Percentiles rank a stretch among this genome's conserved stretches.
Conservation (phyloP, 768 basidiomycete species). For the Naganishia onofrii region DNA sequence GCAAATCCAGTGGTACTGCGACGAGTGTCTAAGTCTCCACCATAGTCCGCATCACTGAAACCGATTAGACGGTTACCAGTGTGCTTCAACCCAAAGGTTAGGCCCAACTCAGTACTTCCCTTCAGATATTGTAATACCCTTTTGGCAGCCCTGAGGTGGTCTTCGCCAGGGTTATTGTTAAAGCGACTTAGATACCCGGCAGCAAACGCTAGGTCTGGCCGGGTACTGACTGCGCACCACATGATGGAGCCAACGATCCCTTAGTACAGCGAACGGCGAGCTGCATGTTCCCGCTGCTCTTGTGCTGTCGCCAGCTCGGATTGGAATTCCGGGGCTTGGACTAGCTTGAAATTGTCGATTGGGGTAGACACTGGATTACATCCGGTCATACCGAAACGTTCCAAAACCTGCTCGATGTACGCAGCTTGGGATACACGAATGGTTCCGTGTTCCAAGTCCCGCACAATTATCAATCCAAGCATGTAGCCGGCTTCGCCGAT, state of each 20-base stretch:
- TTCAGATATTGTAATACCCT: conserved; percentile 36
- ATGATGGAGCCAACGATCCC: conserved; percentile 45
- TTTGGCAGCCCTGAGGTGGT: conserved; percentile 34
- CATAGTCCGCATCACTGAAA: conserved; percentile 52
- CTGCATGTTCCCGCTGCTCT: not conserved
- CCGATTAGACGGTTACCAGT: conserved; percentile 32
- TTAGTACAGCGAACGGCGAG: conserved; percentile 16
- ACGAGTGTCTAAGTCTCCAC: conserved; percentile 37
- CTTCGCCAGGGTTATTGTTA: conserved; percentile 32
- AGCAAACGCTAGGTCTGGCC: conserved; percentile 52
- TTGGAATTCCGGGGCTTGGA: not conserved
- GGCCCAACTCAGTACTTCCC: conserved; percentile 29
- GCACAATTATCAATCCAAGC: conserved; percentile 31
- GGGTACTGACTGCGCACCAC: conserved; percentile 49
- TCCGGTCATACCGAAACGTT: conserved; percentile 19
- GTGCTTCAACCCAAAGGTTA: conserved; percentile 29
- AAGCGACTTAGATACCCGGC: conserved; percentile 45
- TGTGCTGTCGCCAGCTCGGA: not conserved
- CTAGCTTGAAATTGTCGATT: conserved; percentile 1
- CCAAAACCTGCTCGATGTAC: conserved; percentile 33
- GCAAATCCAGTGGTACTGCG: conserved; percentile 52
- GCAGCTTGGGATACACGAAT: conserved; percentile 28
- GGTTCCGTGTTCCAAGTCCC: conserved; percentile 7
- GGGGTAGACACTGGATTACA: conserved; percentile 22
- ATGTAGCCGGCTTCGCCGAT: conserved; percentile 29